Evolutionary conservation across 2,329 filamentous ascomycete species (phyloP).

Genomic region (Beauveria brongniartii): DNA sequence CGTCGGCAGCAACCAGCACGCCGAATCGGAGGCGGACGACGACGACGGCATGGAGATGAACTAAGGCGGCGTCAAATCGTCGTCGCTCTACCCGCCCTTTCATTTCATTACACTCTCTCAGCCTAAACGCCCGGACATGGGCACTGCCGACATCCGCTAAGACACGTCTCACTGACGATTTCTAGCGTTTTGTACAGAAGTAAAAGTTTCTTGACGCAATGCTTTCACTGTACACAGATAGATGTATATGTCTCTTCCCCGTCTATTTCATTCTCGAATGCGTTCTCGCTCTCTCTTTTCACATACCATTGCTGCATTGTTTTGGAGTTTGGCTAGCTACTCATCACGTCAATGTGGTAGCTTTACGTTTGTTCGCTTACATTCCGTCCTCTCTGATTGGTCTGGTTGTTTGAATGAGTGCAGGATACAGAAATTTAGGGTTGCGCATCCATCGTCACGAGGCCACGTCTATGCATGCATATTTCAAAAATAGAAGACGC

Average conservation of each 20-base stretch:
- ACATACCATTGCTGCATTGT: conserved; percentile 7
- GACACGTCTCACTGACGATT: not conserved
- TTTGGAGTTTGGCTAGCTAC: not conserved
- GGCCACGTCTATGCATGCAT: not conserved
- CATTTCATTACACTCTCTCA: not conserved
- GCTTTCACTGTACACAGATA: not conserved
- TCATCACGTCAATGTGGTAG: not conserved
- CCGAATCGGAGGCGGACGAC: conserved; percentile 51
- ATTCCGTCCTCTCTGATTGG: not conserved
- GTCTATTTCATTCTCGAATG: not conserved
- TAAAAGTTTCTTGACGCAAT: not conserved
- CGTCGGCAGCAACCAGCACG: conserved; percentile 47
- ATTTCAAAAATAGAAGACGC: not conserved
- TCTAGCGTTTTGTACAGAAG: not conserved
- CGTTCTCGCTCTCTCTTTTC: not conserved
- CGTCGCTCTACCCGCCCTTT: not conserved
- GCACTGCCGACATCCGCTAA: too few relatives aligned
- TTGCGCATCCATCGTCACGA: not conserved
- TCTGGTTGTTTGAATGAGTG: not conserved
- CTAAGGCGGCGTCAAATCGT: conserved; percentile 16
- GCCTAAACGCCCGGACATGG: not conserved
- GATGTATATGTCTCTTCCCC: not conserved
- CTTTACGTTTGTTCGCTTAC: not conserved
- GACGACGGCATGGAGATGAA: conserved; percentile 56
- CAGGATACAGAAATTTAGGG: not conserved